Percentiles rank a stretch among this genome's conserved stretches.
phyloP scores from a whole-genome alignment of 164 flowering plant genomes.

The Piper longum region DNA sequence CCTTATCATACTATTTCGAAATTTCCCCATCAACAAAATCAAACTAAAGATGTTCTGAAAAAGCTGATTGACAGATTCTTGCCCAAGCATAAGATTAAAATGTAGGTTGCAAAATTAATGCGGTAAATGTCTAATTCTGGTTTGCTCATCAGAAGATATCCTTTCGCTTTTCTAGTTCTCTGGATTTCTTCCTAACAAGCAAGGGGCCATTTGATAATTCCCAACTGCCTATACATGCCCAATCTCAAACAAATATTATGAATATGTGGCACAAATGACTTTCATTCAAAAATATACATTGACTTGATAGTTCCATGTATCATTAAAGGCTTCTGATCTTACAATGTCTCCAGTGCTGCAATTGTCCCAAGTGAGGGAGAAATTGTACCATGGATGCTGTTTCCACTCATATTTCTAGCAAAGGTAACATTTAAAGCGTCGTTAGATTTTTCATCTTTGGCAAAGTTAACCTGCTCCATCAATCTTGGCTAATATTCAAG shows the following conservation, averaged over 20 bases:
- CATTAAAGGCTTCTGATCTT: conserved; percentile 20
- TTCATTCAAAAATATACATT: too few relatives aligned
- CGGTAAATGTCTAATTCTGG: too few relatives aligned
- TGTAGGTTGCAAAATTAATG: too few relatives aligned
- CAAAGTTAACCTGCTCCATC: not conserved
- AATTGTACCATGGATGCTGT: conserved; percentile 67
- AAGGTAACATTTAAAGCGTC: not conserved
- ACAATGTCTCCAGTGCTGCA: conserved; percentile 48
- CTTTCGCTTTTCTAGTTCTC: too few relatives aligned
- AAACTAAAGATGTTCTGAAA: not conserved
- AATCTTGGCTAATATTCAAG: not conserved
- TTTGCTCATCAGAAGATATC: too few relatives aligned
- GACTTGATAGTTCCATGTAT: not conserved
- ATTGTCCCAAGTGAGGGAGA: conserved; percentile 68
- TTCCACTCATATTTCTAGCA: conserved; percentile 79
- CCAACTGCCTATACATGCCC: too few relatives aligned
- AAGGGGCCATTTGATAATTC: too few relatives aligned
- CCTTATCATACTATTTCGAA: conserved; percentile 2
- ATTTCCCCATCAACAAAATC: not conserved
- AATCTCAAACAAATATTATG: too few relatives aligned
- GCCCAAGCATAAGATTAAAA: not conserved
- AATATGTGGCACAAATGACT: too few relatives aligned
- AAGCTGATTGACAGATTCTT: not conserved
- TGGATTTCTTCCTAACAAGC: too few relatives aligned
- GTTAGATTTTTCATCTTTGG: not conserved